phyloP scores from a whole-genome alignment of 768 basidiomycete species.

The Hortiboletus campestris region DNA sequence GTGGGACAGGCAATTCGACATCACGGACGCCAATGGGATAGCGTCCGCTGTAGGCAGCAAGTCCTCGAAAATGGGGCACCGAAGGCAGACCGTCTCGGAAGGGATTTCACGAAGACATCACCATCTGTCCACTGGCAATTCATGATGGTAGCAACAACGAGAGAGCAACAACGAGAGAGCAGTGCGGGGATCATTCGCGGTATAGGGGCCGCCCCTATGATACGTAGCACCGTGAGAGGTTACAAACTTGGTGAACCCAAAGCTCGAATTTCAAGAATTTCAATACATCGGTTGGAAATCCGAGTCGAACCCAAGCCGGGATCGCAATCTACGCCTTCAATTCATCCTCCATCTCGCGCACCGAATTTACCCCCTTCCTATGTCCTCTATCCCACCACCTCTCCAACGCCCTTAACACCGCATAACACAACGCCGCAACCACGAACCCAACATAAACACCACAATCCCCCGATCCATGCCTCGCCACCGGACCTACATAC shows the following conservation, averaged over 20 bases:
- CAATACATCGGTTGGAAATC: too few species aligned
- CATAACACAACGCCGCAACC: constrained; percentile 33
- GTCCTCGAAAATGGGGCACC: constrained; percentile 25
- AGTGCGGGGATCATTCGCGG: neutral
- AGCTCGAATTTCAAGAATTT: too few species aligned
- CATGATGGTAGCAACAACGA: neutral
- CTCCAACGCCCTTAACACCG: constrained; percentile 30
- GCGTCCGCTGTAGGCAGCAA: constrained; percentile 30
- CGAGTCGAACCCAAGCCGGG: too few species aligned
- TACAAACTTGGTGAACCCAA: too few species aligned
- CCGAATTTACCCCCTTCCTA: neutral
- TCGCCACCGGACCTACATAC: constrained; percentile 51
- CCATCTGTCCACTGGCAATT: neutral
- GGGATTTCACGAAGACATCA: neutral
- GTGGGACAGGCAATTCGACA: constrained; percentile 29
- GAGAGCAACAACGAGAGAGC: neutral
- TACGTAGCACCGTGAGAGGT: too few species aligned
- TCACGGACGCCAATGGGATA: constrained; percentile 34
- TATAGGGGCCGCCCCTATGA: too few species aligned
- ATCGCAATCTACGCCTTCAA: neutral
- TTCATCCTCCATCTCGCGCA: neutral
- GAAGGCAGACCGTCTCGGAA: constrained; percentile 3
- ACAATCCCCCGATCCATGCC: constrained; percentile 44
- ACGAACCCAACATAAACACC: constrained; percentile 42
- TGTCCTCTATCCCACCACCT: constrained; percentile 8